Evolutionary conservation across 2,329 filamentous ascomycete genomes (phyloP).

Genomic region (Grosmannia huntii): DNA sequence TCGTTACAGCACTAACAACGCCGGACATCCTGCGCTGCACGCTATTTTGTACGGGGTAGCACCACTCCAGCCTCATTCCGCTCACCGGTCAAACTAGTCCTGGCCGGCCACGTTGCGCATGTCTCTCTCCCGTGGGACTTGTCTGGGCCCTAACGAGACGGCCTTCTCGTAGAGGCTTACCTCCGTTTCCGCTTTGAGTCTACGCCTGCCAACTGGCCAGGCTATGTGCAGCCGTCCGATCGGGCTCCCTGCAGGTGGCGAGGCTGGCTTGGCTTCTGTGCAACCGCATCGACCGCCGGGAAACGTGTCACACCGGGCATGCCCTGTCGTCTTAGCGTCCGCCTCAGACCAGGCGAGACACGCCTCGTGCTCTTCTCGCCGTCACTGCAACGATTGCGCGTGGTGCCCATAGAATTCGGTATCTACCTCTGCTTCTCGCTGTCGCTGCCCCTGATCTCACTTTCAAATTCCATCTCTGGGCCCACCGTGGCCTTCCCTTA

Average conservation of each 20-base stretch:
- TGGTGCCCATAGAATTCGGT: background rate
- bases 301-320: background rate
- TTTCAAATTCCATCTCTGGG: too few species aligned
- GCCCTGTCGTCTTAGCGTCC: background rate
- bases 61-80: conserved; percentile 1
- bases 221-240: too few species aligned
- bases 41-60: conserved; percentile 2
- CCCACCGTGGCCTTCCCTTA: background rate
- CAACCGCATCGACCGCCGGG: background rate
- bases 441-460: background rate
- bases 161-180: background rate
- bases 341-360: background rate
- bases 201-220: background rate
- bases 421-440: background rate
- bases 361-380: background rate
- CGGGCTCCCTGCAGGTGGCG: too few species aligned
- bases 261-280: background rate
- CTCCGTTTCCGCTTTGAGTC: background rate
- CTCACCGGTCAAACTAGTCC: conserved; percentile 2
- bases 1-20: conserved; percentile 3
- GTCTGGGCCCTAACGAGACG: background rate
- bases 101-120: background rate
- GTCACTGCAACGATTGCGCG: background rate
- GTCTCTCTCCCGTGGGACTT: background rate
- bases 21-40: background rate